phyloP scores from a whole-genome alignment of 177 flowering plant genomes.

The Vitis hybrid region DNA sequence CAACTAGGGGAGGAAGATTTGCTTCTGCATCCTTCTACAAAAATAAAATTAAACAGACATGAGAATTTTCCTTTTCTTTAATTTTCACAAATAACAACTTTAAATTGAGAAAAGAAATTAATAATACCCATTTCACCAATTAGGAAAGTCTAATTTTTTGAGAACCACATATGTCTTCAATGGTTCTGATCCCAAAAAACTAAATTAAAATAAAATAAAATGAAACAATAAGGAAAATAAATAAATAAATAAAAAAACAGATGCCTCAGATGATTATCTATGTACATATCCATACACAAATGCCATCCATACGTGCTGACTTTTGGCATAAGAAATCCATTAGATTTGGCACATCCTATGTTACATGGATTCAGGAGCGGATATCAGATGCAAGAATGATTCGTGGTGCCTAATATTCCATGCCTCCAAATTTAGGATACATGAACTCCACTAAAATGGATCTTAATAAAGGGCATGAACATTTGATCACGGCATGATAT shows the following conservation, averaged over 20 bases:
- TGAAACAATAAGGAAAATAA: no score
- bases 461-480: no score
- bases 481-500: no score
- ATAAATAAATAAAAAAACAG: no score
- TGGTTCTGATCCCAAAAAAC: background rate
- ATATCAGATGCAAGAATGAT: no score
- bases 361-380: no score
- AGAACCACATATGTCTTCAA: background rate
- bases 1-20: constrained; percentile 31
- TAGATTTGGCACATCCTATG: background rate
- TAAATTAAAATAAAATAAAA: no score
- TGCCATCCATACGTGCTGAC: background rate
- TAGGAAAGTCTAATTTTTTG: background rate
- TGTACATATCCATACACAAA: background rate
- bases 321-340: background rate
- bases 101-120: background rate
- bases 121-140: background rate
- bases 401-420: no score
- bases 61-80: background rate
- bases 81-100: background rate
- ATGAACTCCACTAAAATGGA: no score
- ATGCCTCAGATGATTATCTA: no score
- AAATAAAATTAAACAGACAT: background rate
- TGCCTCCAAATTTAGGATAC: no score
- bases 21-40: constrained; percentile 36